Conservation (phyloP, 2,329 filamentous ascomycete genomes). For the Laburnicola sp. region DNA sequence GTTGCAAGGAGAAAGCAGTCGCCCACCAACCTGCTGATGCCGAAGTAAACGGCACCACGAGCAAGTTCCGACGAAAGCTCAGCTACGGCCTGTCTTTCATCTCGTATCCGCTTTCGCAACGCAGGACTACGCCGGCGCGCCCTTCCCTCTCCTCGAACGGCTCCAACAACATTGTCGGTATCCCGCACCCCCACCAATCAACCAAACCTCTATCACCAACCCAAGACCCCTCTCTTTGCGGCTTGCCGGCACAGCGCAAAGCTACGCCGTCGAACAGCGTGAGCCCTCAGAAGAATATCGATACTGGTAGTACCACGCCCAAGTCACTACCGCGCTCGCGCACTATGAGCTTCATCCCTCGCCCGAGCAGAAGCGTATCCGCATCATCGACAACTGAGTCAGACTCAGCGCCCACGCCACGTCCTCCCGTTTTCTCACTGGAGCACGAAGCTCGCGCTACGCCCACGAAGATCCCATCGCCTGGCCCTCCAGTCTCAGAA, state of each 20-base stretch:
- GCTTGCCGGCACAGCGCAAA: neutral
- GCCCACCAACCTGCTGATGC: slow-evolving; percentile 15
- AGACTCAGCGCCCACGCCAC: slow-evolving; percentile 5
- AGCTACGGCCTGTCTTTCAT: slow-evolving; percentile 40
- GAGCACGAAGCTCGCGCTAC: slow-evolving; percentile 12
- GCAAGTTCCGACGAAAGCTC: slow-evolving; percentile 40
- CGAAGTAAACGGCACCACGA: slow-evolving; percentile 18
- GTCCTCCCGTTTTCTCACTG: slow-evolving; percentile 4
- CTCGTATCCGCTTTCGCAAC: slow-evolving; percentile 37
- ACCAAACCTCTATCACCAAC: slow-evolving; percentile 17
- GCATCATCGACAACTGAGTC: slow-evolving; percentile 11
- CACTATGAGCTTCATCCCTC: slow-evolving; percentile 40
- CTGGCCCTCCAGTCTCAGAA: slow-evolving; percentile 25
- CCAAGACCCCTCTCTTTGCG: slow-evolving; percentile 5
- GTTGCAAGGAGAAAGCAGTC: slow-evolving; percentile 28
- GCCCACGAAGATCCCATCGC: slow-evolving; percentile 36
- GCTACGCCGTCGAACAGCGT: neutral
- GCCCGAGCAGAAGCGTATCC: slow-evolving; percentile 21
- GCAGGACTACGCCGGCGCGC: slow-evolving; percentile 25
- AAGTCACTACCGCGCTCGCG: slow-evolving; percentile 32
- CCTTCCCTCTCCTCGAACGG: slow-evolving; percentile 18
- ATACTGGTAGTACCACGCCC: slow-evolving; percentile 21
- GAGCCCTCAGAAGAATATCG: slow-evolving; percentile 1
- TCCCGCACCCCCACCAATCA: slow-evolving; percentile 4
- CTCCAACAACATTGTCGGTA: slow-evolving; percentile 10